Evolutionary conservation across 768 basidiomycete genomes (phyloP), one percentile per base, ranked within the genome.

Genomic region (Pulveroboletus frians): DNA sequence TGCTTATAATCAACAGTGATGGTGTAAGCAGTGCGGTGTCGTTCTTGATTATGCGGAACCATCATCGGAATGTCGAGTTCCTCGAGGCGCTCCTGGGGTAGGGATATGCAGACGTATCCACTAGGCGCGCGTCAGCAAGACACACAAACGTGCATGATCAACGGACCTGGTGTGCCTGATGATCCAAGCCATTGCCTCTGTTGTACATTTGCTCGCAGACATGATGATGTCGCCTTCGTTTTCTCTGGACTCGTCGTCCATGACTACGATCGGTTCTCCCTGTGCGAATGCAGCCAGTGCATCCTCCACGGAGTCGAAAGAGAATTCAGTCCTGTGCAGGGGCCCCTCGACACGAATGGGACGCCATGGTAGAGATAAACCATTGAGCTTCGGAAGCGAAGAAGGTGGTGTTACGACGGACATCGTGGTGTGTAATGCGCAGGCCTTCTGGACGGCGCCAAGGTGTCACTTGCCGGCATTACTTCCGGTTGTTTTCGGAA

Each of bases 111-210:
- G 55, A 99, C 84, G 71, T 89, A 98, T 1, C 96, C 95, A 62
- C 96, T 98, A 61, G 31, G 51, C 37, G 29, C 27, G 49, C 40
- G 47, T 64, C 54, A 59, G 51, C 41, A 31, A 6, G 9, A 46
- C 20, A 30, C 15, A 37, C 17, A 14, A 27, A 37, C 11, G 37
- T 11, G n/a, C 8, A 13, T 6, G 26, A 34, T 27, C 20, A 14
- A 67, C 80, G 51, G 44, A 94, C 95, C 92, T 96, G 0, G 92
- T 91, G 66, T 94, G 85, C 63, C 88, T 87, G 66, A 99, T 93
- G 80, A 99, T 88, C 92, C 92, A 99, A 1, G 96, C 95, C 96
- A 99, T 98, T 63, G 93, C 90, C 69, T 97, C 90, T 1, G 92
- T 90, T 34, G 93, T 92, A 56, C 90, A 84, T 44, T 83, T 79